Evolutionary conservation across 768 basidiomycete species (phyloP).

Genomic region (Holtermanniella nyarrowii): DNA sequence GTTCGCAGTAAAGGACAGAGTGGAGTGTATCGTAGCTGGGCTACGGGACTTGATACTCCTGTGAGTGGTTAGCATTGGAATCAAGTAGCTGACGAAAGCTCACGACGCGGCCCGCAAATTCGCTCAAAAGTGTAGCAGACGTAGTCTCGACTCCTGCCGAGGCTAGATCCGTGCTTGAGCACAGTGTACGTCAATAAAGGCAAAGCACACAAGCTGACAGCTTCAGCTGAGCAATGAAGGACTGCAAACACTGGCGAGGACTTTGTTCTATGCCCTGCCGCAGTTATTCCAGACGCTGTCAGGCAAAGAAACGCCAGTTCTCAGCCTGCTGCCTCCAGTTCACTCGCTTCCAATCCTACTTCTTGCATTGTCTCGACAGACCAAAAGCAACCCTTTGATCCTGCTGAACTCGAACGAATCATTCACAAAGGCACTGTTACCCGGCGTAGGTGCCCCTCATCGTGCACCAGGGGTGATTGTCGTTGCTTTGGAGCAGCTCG

Average conservation of each 20-base stretch:
- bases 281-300: constrained; percentile 65
- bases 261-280: constrained; percentile 17
- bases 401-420: constrained; percentile 54
- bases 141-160: constrained; percentile 6
- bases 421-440: constrained; percentile 46
- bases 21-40: constrained; percentile 82
- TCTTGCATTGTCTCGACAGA: constrained; percentile 17
- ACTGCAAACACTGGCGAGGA: constrained; percentile 15
- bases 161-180: constrained; percentile 25
- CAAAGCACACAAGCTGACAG: neutral
- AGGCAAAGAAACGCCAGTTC: constrained; percentile 57
- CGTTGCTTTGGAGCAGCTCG: constrained; percentile 15
- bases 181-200: constrained; percentile 6
- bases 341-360: constrained; percentile 38
- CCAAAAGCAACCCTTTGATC: constrained; percentile 15
- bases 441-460: constrained; percentile 6
- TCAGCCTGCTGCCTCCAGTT: constrained; percentile 51
- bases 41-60: constrained; percentile 58
- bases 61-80: constrained; percentile 10
- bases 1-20: constrained; percentile 73
- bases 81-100: constrained; percentile 14
- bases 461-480: constrained; percentile 17
- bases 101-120: constrained; percentile 31
- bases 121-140: constrained; percentile 30
- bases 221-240: constrained; percentile 44